Base-by-base conservation (phyloP, 306 rosid genomes). In the Rubus idaeus region DNA sequence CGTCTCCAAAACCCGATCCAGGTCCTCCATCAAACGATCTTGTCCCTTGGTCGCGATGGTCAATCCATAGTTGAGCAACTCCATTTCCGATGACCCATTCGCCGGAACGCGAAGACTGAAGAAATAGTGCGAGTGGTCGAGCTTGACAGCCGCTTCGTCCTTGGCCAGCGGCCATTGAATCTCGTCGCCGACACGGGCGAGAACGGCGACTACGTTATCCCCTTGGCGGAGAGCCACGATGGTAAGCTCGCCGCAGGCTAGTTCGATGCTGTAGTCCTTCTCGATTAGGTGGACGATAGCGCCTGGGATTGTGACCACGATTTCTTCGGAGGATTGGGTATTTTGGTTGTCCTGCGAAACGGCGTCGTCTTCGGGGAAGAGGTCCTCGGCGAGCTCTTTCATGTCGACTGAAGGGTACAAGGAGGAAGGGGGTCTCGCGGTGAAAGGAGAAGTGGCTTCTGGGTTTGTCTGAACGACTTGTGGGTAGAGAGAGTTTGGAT, bases 131-230 rank as follows among this genome's bases (percentile, higher is more conserved):
- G 93, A 84, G 7, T 84, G 84, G 35, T 94, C 98, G 23, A 94
- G 94, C 73, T 90, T 91, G 5, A 94, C 94, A 0, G 88, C 78
- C 6, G 98, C 81, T 20, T 91, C 98, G 75, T 94, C 98, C 45
- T 75, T 94, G 0, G 94, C 93, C 45, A 94, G 72, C 5, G 98
- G 97, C 96, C 97, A 94, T 70, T 90, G 96, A 40, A 91, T 82
- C 45, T 87, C 75, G 4, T 89, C 89, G 3, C 87, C 94, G 3
- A 94, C 73, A 0, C 91, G 85, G 7, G 97, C 94, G 2, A 94
- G 84, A 21, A 91, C 94, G 0, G 97, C 93, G 44, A 90, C 89
- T 0, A 89, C 75, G 61, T 89, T 91, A 10, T 73, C 83, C 0
- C 83, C 88, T 47, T 91, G 96, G 0, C 53, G 60, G 18, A 91